phyloP scores from a whole-genome alignment of 495 filamentous ascomycete genomes.

The Schizothecium vesticola region DNA sequence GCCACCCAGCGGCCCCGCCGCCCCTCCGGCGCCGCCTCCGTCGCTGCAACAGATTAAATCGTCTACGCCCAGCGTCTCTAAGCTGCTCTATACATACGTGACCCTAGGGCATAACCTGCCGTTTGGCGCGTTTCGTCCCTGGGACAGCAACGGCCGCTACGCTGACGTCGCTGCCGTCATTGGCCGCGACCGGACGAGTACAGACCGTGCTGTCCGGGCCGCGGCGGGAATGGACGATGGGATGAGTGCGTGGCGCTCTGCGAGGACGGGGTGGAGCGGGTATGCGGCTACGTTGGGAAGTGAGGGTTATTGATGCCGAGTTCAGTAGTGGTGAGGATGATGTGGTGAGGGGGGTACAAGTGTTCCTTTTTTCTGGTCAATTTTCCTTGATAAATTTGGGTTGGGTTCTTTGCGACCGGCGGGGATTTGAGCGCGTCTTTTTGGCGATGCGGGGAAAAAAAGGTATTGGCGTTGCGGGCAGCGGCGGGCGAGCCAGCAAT shows the following conservation, averaged over 20 bases:
- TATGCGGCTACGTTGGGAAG: not conserved
- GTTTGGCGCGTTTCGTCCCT: not conserved
- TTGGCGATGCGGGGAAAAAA: not conserved
- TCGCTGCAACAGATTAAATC: not conserved
- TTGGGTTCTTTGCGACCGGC: not conserved
- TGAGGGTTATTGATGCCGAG: not conserved
- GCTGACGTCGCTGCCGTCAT: not conserved
- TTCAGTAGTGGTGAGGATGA: no score
- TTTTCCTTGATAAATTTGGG: not conserved
- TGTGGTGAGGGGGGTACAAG: no score
- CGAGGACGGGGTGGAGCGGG: not conserved
- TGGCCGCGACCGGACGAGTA: not conserved
- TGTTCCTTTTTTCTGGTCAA: not conserved
- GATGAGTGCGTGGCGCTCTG: not conserved
- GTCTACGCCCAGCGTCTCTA: not conserved
- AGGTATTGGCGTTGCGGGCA: not conserved
- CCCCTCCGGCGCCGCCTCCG: not conserved
- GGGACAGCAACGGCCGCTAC: not conserved
- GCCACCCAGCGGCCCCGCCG: not conserved
- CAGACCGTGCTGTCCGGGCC: not conserved
- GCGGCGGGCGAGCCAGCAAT: not conserved
- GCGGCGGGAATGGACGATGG: not conserved
- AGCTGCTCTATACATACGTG: not conserved
- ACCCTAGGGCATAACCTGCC: not conserved
- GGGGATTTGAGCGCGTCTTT: not conserved